Base-by-base conservation (phyloP, 306 rosid species). In the Betula pendula region DNA sequence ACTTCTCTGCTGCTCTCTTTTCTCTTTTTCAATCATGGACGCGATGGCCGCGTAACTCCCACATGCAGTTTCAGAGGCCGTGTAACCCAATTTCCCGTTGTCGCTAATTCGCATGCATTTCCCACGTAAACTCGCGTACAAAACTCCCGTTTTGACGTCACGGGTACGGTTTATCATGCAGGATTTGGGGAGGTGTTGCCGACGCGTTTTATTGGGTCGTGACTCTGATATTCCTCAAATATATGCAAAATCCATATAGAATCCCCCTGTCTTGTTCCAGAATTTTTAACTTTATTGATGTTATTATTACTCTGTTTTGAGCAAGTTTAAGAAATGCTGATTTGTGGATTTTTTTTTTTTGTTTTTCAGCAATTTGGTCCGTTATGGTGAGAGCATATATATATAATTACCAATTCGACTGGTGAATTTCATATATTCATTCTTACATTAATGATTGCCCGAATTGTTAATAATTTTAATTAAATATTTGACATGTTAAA, bases 1-100 rank as follows among this genome's bases (percentile, higher is more conserved):
- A 40, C 25, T 15, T 38, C 33, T 38, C 5, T 19, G 8, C 25
- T 38, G n/a, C 44, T 11, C 1, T n/a, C 12, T 40, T 13, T 50
- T 73, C 25, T 55, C 27, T 52, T 55, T 56, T 16, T 59, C 29
- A 3, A 22, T 74, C 1, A 27, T 59, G 45, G 47, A 1, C 8
- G 20, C 63, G 2, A 56, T 11, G 4, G 8, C 25, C 71, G 60
- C 62, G 62, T 24, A 6, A 62, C 0, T 38, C 43, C 40, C n/a
- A 67, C 72, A 20, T 68, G 60, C 81, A 69, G 58, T 25, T 43
- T 2, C 13, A 27, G 44, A 25, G 22, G 17, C 25, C 45, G 81
- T 77, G 75, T 76, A 24, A 74, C 9, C 3, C 75, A 77, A 75
- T 44, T 60, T 56, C 75, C 75, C 62, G 14, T 63, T 17, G 4